phyloP scores from a whole-genome alignment of 1,139 yeast genomes.

The Geotrichum europaeum region DNA sequence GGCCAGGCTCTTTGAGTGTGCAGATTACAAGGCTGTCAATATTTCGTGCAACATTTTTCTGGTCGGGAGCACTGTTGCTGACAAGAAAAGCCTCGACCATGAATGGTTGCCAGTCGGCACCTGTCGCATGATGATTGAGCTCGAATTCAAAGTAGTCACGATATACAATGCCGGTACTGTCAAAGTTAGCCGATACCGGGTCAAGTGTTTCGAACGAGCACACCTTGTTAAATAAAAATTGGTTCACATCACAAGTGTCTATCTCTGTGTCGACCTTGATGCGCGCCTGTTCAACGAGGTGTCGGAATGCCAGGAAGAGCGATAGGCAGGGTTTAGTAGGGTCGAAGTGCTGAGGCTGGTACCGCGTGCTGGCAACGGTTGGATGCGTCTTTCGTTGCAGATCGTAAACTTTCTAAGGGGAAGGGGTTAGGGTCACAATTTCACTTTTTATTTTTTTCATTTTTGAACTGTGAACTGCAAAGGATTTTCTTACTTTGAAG shows the following conservation, averaged over 20 bases:
- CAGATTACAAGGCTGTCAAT: conserved; percentile 33
- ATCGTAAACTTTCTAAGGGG: conserved; percentile 5
- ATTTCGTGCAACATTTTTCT: conserved; percentile 17
- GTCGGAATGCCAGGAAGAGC: conserved; percentile 1
- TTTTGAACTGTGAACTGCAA: not conserved
- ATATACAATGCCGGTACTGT: conserved; percentile 28
- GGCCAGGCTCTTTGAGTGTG: conserved; percentile 33
- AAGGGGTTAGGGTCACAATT: not conserved
- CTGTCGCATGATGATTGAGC: conserved; percentile 25
- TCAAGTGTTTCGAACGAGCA: conserved; percentile 27
- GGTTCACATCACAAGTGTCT: conserved; percentile 24
- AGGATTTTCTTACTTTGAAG: conserved; percentile 19
- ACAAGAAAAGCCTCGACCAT: conserved; percentile 24
- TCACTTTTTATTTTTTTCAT: not conserved
- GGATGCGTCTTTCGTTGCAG: not conserved
- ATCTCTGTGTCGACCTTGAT: conserved; percentile 23
- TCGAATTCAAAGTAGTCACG: conserved; percentile 34
- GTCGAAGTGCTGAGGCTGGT: not conserved
- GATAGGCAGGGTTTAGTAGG: not conserved
- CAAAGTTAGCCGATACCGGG: conserved; percentile 31
- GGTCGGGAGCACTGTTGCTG: conserved; percentile 20
- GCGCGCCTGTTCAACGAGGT: conserved; percentile 22
- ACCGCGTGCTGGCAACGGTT: not conserved
- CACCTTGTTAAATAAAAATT: conserved; percentile 31
- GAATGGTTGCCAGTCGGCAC: conserved; percentile 18